Percentiles rank a stretch among this genome's conserved stretches.
Conservation (phyloP, 2,329 filamentous ascomycete species). For the Microdochium trichocladiopsis region DNA sequence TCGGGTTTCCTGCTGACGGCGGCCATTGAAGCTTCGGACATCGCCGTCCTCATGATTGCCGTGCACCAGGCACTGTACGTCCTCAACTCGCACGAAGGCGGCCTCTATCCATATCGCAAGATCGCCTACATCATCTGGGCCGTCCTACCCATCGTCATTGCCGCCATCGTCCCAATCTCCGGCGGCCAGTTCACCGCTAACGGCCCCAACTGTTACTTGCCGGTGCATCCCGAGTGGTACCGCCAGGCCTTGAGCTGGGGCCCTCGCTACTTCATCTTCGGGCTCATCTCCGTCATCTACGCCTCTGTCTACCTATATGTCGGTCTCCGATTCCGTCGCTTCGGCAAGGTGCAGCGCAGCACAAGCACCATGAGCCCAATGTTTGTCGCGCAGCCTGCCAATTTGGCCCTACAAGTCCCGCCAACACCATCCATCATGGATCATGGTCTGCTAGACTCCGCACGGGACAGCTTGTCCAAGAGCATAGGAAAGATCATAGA, state of each 20-base stretch:
- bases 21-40: conserved; percentile 64
- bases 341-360: conserved; percentile 21
- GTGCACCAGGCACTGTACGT: conserved; percentile 68
- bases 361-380: conserved; percentile 10
- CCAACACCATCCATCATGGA: neutral
- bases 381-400: conserved; percentile 5
- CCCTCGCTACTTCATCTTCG: conserved; percentile 63
- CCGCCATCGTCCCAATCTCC: conserved; percentile 26
- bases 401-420: neutral
- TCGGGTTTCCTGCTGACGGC: conserved; percentile 61
- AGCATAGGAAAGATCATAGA: neutral
- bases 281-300: conserved; percentile 58
- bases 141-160: conserved; percentile 50
- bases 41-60: conserved; percentile 66
- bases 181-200: conserved; percentile 18
- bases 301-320: conserved; percentile 66
- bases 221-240: conserved; percentile 61
- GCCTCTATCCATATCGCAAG: conserved; percentile 61
- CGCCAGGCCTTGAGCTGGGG: conserved; percentile 64
- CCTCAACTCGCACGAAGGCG: conserved; percentile 53
- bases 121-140: conserved; percentile 51
- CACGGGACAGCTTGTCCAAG: neutral
- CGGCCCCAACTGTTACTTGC: conserved; percentile 54
- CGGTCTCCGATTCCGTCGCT: conserved; percentile 31
- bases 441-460: neutral